Base-by-base conservation (phyloP, 768 basidiomycete species). In the Scleroderma bovista region DNA sequence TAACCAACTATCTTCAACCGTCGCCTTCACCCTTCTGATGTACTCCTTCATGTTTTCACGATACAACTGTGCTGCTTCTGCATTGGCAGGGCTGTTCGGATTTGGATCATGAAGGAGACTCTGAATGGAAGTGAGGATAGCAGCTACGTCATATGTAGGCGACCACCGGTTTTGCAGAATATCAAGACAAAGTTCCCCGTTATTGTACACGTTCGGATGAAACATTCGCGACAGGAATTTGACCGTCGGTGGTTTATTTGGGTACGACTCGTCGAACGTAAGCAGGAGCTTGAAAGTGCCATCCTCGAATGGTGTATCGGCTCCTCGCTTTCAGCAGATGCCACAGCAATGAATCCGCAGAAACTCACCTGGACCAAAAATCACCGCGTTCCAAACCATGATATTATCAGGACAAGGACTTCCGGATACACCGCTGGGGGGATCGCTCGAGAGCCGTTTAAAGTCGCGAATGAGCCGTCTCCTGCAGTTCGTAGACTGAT, bases 311-410 rank as follows among this genome's bases (percentile, higher is more conserved):
- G 96, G 96, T 6, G 96, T 99, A 52, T 98, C 96, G 66, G 86
- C 96, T 97, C 44, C 12, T 32, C 37, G 46, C 47, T 24, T 43
- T 51, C 5, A 50, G 32, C 33, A 20, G 48, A 34, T 9, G 34
- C 6, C 1, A 22, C 47, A 38, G 22, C 16, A 16, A 15, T 11
- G 23, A 44, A 17, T 31, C 23, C 16, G 20, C 24, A 4, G 7
- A n/a, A 32, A 71, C 86, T 62, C 51, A 93, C 95, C 87, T 69
- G 96, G 96, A 3, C 96, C 96, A 63, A 99, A 98, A 55, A 99
- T 99, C 50, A 99, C 96, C 2, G 96, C 96, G 61, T 99, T 99
- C 96, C 96, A 99, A 15, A 97, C 78, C 93, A 98, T 96, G 69
- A 99, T 96, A 67, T 98, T 98, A 66, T 98, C 96, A 2, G 92